Evolutionary conservation across 192 early-diverging fungal genomes (phyloP).

Genomic region (Coemansia sp.): DNA sequence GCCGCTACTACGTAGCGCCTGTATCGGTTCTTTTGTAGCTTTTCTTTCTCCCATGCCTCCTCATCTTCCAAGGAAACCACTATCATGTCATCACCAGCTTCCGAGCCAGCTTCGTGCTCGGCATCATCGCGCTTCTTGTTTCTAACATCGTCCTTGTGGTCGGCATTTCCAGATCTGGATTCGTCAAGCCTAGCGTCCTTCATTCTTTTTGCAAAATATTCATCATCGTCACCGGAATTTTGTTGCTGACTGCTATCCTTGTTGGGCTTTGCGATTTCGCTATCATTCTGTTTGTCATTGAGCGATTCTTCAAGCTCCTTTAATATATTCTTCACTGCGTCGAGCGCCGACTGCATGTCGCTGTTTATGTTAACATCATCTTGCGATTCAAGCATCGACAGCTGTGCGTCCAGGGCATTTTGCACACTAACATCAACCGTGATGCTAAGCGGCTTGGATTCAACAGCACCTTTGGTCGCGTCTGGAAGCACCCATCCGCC

Average conservation of each 20-base stretch:
- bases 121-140: not conserved
- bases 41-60: constrained; percentile 33
- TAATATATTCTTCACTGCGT: constrained; percentile 14
- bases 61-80: constrained; percentile 29
- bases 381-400: not conserved
- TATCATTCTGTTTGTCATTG: not conserved
- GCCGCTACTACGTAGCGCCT: constrained; percentile 25
- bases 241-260: not conserved
- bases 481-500: constrained; percentile 9
- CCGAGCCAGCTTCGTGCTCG: not conserved
- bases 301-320: constrained; percentile 12
- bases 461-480: not conserved
- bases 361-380: not conserved
- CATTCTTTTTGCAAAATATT: not conserved
- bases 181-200: not conserved
- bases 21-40: constrained; percentile 8
- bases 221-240: not conserved
- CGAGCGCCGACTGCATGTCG: not conserved
- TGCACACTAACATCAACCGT: constrained; percentile 17
- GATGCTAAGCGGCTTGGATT: constrained; percentile 12
- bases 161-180: not conserved
- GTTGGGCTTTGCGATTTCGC: not conserved
- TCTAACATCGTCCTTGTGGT: not conserved
- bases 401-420: not conserved
- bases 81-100: not conserved